Evolutionary conservation across 1,284 basidiomycete species (phyloP), one percentile per base, ranked within the genome.

Genomic region (Heterobasidion irregulare): DNA sequence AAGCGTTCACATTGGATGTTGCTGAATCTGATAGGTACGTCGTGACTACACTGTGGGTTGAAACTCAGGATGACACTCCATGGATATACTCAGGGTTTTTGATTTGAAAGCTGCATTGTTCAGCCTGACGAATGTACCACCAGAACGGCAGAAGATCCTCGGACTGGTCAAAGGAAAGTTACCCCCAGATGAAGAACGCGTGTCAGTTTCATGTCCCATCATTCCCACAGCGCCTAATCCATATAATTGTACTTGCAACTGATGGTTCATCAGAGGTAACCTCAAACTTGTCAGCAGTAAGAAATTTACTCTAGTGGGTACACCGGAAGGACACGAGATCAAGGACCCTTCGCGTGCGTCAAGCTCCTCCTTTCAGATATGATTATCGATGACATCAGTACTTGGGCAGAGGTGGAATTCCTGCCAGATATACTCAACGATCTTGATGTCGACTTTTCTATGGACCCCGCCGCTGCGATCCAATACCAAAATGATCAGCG

Each of bases 71-170:
- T 57, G 48, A 33, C 47, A 6, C 61, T 6, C 26, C 26, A 26
- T 26, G 26, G 26, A 26, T 26, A 34, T 50, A 12, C 48, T 50
- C 48, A 87, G 86, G 65, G 80, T 89, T 8, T 84, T 79, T 62
- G 86, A 89, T 62, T 68, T 89, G 60, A 88, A 88, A 69, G 72
- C 74, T 16, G 68, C 76, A 8, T 68, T 97, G 43, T 80, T 86
- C 59, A 77, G 74, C 36, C 67, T 93, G 56, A 96, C 93, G 1
- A 79, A 78, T 56, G 91, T 97, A 1, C 92, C 93, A 2, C 80
- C 85, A 32, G 89, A 90, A 61, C 77, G 92, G 15, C 92, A 96
- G 73, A 96, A 97, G 75, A 86, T 96, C 54, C 76, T 95, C 12
- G 92, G 92, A 1, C 71, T 96, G 33, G 84, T 89, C 41, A 92